Conservation (phyloP, 1,284 basidiomycete genomes). For the Rugosomyces carneus region DNA sequence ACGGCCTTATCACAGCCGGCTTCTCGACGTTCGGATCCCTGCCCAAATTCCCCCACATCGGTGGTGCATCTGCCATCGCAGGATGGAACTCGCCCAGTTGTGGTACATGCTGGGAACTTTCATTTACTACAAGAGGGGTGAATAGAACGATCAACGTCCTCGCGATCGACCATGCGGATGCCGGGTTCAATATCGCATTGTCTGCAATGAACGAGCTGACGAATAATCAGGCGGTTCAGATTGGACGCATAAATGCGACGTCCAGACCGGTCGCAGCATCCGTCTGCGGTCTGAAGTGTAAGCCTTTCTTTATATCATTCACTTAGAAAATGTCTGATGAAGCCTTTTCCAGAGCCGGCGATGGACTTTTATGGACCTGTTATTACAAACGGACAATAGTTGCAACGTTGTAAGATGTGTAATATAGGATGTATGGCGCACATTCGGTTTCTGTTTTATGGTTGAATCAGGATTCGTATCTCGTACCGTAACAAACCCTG, state of each 20-base stretch:
- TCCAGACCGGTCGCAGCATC: conserved; percentile 25
- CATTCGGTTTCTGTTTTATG: no score
- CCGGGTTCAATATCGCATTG: conserved; percentile 30
- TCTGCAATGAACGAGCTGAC: conserved; percentile 34
- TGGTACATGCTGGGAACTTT: conserved; percentile 45
- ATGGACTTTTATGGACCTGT: not conserved
- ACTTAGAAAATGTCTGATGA: not conserved
- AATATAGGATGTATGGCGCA: no score
- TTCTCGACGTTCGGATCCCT: conserved; percentile 43
- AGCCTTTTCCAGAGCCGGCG: not conserved
- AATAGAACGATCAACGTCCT: conserved; percentile 26
- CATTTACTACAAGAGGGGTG: conserved; percentile 26
- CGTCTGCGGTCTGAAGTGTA: conserved; percentile 24
- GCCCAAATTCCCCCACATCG: conserved; percentile 44
- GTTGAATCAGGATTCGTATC: no score
- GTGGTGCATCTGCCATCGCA: conserved; percentile 34
- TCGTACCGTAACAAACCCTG: no score
- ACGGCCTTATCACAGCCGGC: conserved; percentile 37
- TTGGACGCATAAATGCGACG: conserved; percentile 29
- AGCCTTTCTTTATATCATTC: not conserved
- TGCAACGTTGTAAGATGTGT: not conserved
- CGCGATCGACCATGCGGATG: conserved; percentile 28
- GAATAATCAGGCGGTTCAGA: conserved; percentile 24
- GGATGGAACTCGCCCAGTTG: conserved; percentile 39
- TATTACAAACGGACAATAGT: not conserved